phyloP scores from a whole-genome alignment of 2,329 filamentous ascomycete species.

The Hortaea sp. region DNA sequence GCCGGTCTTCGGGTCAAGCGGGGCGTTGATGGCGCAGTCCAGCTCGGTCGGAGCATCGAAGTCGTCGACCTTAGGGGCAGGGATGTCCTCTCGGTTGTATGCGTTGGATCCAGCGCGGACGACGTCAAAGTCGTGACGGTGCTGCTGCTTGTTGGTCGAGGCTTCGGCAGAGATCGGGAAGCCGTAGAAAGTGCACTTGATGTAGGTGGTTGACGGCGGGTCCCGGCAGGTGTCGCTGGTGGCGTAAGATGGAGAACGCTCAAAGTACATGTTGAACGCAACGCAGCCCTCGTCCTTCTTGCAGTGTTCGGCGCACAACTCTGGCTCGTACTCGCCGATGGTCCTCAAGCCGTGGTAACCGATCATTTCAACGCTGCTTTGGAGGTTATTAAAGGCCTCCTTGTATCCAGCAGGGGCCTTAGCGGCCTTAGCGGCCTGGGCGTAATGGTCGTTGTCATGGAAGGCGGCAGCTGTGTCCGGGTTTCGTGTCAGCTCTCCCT shows the following conservation, averaged over 20 bases:
- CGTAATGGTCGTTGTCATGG: too few species aligned
- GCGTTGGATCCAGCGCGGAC: slow-evolving; percentile 14
- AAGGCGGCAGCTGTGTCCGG: too few species aligned
- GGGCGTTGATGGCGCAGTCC: neutral
- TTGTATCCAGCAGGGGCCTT: too few species aligned
- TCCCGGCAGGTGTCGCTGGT: slow-evolving; percentile 1
- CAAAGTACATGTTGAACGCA: slow-evolving; percentile 16
- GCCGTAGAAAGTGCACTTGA: slow-evolving; percentile 16
- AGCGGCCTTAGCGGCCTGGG: too few species aligned
- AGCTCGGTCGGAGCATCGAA: neutral
- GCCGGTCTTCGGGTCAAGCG: neutral
- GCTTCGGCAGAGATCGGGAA: slow-evolving; percentile 10
- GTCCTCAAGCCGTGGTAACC: too few species aligned
- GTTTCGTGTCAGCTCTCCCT: too few species aligned
- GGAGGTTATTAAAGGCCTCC: too few species aligned
- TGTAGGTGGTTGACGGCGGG: neutral
- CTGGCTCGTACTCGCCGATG: neutral
- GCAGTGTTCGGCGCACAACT: neutral
- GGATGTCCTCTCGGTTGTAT: neutral
- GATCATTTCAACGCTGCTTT: too few species aligned
- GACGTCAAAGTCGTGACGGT: slow-evolving; percentile 11
- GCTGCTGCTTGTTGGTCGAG: slow-evolving; percentile 12
- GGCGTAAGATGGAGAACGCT: slow-evolving; percentile 22
- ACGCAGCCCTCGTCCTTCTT: neutral
- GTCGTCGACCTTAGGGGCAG: neutral